Percentiles rank a stretch among this genome's conserved stretches.
phyloP scores from a whole-genome alignment of 192 early-diverging fungal species.

The Pilobolus umbonatus region DNA sequence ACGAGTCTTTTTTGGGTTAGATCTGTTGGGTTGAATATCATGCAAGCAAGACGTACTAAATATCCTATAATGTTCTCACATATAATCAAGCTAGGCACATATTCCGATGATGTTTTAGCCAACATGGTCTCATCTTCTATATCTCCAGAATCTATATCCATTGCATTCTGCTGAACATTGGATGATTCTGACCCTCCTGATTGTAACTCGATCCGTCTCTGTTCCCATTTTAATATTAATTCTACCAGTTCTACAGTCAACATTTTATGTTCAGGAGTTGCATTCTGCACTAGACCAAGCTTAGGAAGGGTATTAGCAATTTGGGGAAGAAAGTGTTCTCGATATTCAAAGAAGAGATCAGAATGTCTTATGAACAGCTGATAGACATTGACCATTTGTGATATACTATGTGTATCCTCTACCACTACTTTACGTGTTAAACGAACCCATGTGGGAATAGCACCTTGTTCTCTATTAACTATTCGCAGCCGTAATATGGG shows the following conservation, averaged over 20 bases:
- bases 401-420: slow-evolving; percentile 89
- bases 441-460: slow-evolving; percentile 78
- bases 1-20: slow-evolving; percentile 33
- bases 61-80: slow-evolving; percentile 58
- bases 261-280: slow-evolving; percentile 78
- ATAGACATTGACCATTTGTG: slow-evolving; percentile 88
- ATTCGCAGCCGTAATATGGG: slow-evolving; percentile 86
- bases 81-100: slow-evolving; percentile 43
- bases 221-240: slow-evolving; percentile 90
- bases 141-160: slow-evolving; percentile 3
- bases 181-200: background rate
- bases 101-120: slow-evolving; percentile 29
- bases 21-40: slow-evolving; percentile 48
- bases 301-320: slow-evolving; percentile 84
- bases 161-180: slow-evolving; percentile 1
- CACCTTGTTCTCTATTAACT: slow-evolving; percentile 27
- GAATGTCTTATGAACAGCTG: slow-evolving; percentile 86
- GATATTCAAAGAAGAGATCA: slow-evolving; percentile 83
- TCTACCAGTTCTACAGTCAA: slow-evolving; percentile 89
- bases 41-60: slow-evolving; percentile 59
- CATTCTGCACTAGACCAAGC: slow-evolving; percentile 79
- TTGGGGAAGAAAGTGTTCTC: slow-evolving; percentile 86
- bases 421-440: slow-evolving; percentile 84
- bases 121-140: background rate
- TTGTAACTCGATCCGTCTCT: slow-evolving; percentile 43